Conservation (phyloP, 177 flowering plant genomes). For the Vitis hybrid region DNA sequence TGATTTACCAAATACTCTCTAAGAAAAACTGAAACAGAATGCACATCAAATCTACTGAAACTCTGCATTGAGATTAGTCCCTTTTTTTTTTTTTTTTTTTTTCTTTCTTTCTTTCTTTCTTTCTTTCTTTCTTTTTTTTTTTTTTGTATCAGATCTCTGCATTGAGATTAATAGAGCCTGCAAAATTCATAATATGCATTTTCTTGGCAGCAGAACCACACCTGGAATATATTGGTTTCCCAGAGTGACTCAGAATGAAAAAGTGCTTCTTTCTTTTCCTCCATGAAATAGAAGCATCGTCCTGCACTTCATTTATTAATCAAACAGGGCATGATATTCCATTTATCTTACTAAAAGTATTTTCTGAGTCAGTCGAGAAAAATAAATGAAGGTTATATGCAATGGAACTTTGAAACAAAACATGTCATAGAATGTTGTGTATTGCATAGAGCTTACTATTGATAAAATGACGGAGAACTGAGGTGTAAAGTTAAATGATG, state of each 20-base stretch:
- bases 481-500: no score
- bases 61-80: neutral
- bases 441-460: neutral
- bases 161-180: neutral
- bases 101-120: no score
- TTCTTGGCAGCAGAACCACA: conserved; percentile 13
- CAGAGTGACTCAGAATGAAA: conserved; percentile 87
- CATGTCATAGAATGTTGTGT: neutral
- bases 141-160: no score
- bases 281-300: conserved; percentile 97
- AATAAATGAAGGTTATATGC: neutral
- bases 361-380: neutral
- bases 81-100: no score
- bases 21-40: neutral
- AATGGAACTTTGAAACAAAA: neutral
- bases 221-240: conserved; percentile 98
- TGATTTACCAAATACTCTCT: no score
- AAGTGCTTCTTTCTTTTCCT: conserved; percentile 98
- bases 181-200: conserved; percentile 1
- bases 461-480: neutral
- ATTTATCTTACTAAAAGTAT: no score
- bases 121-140: no score
- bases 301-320: conserved; percentile 64
- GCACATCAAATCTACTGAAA: no score
- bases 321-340: conserved; percentile 12